Conservation (phyloP, 2,329 filamentous ascomycete genomes). For the Trichoderma sp. region DNA sequence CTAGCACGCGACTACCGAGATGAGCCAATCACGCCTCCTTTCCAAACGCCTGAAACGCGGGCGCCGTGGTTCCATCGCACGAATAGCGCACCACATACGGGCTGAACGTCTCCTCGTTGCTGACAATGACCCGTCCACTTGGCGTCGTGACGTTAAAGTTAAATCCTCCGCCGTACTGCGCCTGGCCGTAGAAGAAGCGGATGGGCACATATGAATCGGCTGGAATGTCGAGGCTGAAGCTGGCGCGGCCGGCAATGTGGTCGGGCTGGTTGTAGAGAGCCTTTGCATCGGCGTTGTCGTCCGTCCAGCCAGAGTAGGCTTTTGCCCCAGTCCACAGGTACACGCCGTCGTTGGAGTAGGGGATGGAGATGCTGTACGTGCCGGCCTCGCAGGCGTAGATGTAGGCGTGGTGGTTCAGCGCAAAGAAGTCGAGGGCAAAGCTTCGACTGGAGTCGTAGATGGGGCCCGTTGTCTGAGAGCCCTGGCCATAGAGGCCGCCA, state of each 20-base stretch:
- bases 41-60: constrained; percentile 10
- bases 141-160: constrained; percentile 15
- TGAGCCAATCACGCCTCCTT: background rate
- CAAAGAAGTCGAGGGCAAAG: constrained; percentile 25
- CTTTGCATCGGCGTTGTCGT: constrained; percentile 23
- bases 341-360: constrained; percentile 22
- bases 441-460: constrained; percentile 1
- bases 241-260: constrained; percentile 22
- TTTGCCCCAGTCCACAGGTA: constrained; percentile 24
- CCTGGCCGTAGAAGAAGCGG: constrained; percentile 22
- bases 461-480: background rate
- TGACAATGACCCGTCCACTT: constrained; percentile 16
- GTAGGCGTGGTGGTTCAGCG: constrained; percentile 29
- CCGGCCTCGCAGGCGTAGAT: constrained; percentile 27
- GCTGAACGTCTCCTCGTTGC: background rate
- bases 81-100: constrained; percentile 17
- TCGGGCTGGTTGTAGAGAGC: constrained; percentile 24
- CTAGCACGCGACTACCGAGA: no score
- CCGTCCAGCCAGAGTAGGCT: constrained; percentile 26
- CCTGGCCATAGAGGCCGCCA: background rate
- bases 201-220: constrained; percentile 18
- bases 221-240: constrained; percentile 22
- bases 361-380: constrained; percentile 25
- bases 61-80: constrained; percentile 15
- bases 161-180: constrained; percentile 18